Base-by-base conservation (phyloP, 495 filamentous ascomycete species). In the Sordaria brevicollis region DNA sequence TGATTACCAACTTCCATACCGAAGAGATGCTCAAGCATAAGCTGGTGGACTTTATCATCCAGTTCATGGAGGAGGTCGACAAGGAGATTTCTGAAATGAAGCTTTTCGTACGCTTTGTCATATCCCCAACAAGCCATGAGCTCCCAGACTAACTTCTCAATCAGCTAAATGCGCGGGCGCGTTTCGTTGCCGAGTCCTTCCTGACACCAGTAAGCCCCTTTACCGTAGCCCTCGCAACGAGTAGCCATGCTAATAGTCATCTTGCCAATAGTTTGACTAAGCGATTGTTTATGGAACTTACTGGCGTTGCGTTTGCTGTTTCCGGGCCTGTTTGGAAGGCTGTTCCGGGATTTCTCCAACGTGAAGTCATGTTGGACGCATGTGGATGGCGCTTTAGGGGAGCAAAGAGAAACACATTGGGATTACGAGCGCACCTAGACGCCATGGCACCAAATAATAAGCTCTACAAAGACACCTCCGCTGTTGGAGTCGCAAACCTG, bases 21-120 rank as follows among this genome's bases (percentile, higher is more conserved):
- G 96, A 98, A 78, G 90, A 93, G 75, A 95, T 99, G 93, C 80
- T 98, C 76, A 98, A 97, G 83, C 93, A 99, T 77, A 97, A 99
- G 82, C 83, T 99, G 71, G 96, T 99, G 10, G 95, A 99, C 76
- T 99, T 99, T 76, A 95, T 98, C 71, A 96, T 99, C 71, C 90
- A 97, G 73, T 98, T 97, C 78, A 97, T 98, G 94, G 94, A 98
- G 81, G 96, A 99, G 76, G 95, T 98, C 35, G 95, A 98, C 77
- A 98, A 98, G 84, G 96, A 99, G 80, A 98, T 98, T 67, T 98
- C 94, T 1, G 96, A 98, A 81, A 97, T 98, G 95, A 99, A 99
- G 87, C 88, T 99, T 71, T 99, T 98, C 81, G 94, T 98, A 88
- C 66, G 92, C 85, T 25, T 25, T 65, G 31, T 67, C 69, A 41